Evolutionary conservation across 208 protist genomes (phyloP).

Genomic region (Acanthamoeba polyphaga): DNA sequence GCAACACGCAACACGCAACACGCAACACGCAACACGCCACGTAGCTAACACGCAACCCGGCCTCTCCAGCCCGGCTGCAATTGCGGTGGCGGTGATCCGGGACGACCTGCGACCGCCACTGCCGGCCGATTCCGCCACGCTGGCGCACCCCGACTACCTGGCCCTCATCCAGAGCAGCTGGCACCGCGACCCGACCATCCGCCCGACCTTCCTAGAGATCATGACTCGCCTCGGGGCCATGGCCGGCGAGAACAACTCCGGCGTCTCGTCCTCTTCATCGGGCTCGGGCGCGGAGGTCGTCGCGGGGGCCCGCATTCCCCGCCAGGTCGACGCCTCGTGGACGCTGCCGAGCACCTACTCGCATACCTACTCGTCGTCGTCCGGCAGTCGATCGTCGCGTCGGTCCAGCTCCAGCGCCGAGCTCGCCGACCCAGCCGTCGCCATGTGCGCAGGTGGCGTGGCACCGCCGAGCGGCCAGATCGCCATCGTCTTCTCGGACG

Average conservation of each 20-base stretch:
- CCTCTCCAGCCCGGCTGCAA: not conserved
- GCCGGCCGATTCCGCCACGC: too few relatives aligned
- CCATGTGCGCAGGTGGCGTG: not conserved
- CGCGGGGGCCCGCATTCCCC: not conserved
- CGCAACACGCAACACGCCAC: too few relatives aligned
- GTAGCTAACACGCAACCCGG: not conserved
- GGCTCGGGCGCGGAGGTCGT: not conserved
- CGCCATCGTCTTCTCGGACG: conserved; percentile 60
- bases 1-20: not conserved
- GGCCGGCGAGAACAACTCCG: not conserved
- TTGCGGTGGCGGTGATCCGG: conserved; percentile 53
- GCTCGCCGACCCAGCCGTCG: not conserved
- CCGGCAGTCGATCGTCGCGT: too few relatives aligned
- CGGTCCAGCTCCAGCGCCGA: not conserved
- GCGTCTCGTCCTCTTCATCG: not conserved
- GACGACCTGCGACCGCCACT: not conserved
- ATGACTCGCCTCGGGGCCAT: conserved; percentile 50
- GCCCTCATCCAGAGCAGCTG: not conserved
- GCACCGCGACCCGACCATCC: conserved; percentile 25
- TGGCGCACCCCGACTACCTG: not conserved
- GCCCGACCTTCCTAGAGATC: conserved; percentile 67
- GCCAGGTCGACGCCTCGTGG: not conserved
- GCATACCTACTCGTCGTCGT: not conserved
- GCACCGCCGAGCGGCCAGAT: not conserved
- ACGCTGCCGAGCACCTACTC: not conserved